A percentile compares a stretch with the other conserved stretches of the same genome.
Evolutionary conservation across 257 asterid species (phyloP).

Genomic region (Przewalskia tangutica): DNA sequence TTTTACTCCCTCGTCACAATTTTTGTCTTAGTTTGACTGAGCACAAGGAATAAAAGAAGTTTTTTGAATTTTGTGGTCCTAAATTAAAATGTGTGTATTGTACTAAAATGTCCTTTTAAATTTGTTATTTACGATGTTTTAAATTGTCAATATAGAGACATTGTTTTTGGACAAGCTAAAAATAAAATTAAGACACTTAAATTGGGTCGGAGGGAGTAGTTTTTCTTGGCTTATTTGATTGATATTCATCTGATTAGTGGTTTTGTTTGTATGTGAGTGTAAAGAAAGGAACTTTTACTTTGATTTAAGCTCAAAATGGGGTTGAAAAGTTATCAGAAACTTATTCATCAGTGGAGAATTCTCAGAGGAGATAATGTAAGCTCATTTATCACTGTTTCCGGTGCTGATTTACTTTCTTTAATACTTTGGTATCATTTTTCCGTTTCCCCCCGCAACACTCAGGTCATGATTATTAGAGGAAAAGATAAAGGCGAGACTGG

Average conservation of each 20-base stretch:
- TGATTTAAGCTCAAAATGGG: conserved; percentile 36
- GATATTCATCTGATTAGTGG: background rate
- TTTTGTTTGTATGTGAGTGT: background rate
- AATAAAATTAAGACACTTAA: no score
- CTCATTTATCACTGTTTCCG: background rate
- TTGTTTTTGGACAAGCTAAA: no score
- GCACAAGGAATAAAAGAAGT: no score
- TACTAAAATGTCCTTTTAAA: no score
- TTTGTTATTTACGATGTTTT: no score
- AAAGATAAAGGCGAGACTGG: conserved; percentile 97
- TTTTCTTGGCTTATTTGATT: background rate
- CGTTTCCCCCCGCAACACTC: conserved; percentile 4
- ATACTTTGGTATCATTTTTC: background rate
- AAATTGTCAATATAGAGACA: no score
- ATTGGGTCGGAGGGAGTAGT: background rate
- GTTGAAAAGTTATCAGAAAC: conserved; percentile 92
- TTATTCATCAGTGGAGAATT: conserved; percentile 85
- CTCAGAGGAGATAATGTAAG: conserved; percentile 93
- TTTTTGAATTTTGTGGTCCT: no score
- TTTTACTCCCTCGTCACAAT: no score
- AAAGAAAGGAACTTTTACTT: background rate
- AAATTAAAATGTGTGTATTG: no score
- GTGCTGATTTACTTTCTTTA: background rate
- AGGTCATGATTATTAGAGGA: conserved; percentile 92
- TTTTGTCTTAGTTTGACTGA: no score